Conservation (phyloP, 768 basidiomycete genomes). For the Kwoniella sp. region DNA sequence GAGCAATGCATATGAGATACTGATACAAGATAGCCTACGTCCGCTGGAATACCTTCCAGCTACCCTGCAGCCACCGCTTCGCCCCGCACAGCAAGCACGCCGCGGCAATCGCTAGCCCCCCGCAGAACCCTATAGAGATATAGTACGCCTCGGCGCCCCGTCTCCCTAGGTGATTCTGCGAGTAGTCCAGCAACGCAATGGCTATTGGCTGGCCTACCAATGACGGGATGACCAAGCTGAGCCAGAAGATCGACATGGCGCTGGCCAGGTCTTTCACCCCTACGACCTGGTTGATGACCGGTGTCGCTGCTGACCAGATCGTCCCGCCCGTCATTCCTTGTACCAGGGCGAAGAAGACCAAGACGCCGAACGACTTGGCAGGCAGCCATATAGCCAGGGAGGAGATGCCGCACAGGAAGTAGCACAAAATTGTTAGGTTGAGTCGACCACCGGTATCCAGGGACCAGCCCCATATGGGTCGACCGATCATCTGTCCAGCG, state of each 20-base stretch:
- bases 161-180: conserved; percentile 19
- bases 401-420: conserved; percentile 44
- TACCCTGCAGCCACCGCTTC: conserved; percentile 32
- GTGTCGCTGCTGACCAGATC: conserved; percentile 64
- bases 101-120: conserved; percentile 17
- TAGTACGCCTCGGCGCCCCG: conserved; percentile 29
- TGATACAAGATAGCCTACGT: too few species aligned
- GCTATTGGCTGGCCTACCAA: conserved; percentile 42
- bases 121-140: conserved; percentile 39
- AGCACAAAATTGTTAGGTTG: conserved; percentile 44
- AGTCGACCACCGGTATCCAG: conserved; percentile 45
- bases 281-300: conserved; percentile 60
- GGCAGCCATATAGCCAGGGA: conserved; percentile 49
- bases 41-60: conserved; percentile 22
- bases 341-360: conserved; percentile 45
- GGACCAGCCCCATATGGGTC: conserved; percentile 41
- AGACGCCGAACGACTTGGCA: conserved; percentile 41
- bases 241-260: conserved; percentile 40
- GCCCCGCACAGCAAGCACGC: conserved; percentile 28
- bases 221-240: conserved; percentile 30
- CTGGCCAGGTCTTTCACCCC: conserved; percentile 53
- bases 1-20: too few species aligned
- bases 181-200: conserved; percentile 32
- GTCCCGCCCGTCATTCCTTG: conserved; percentile 59
- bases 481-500: conserved; percentile 48